These are phyloP conservation scores for Penicillium sp. DNA, from an alignment of 2,329 filamentous ascomycete genomes.

Conservation along the genomic window DNA sequence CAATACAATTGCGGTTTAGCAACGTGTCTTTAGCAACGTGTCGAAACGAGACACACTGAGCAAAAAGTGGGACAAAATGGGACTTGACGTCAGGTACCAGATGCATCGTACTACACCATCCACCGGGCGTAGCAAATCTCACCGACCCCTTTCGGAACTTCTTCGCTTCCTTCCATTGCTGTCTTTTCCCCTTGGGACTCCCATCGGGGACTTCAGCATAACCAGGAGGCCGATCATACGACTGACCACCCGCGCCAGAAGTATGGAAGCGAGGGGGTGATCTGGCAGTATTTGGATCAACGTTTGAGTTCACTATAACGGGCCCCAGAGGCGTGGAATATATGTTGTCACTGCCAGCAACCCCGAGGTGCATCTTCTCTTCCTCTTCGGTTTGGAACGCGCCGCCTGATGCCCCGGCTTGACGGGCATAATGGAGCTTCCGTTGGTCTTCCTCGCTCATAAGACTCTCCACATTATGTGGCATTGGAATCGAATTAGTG, in stretches of 20 bases:
- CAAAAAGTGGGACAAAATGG: conserved; percentile 6
- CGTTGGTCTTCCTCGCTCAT: conserved; percentile 72
- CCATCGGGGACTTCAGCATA: neutral
- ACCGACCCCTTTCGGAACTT: neutral
- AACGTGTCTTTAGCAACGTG: neutral
- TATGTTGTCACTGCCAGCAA: neutral
- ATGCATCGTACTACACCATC: conserved; percentile 4
- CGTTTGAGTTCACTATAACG: neutral
- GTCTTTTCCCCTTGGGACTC: neutral
- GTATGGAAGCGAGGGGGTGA: neutral
- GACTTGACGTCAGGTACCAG: conserved; percentile 5
- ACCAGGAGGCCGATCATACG: neutral
- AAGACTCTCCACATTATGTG: conserved; percentile 65
- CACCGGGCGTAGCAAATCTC: neutral
- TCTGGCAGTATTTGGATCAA: neutral
- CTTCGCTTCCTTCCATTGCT: neutral
- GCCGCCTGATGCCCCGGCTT: conserved; percentile 27
- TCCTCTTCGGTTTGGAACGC: conserved; percentile 1
- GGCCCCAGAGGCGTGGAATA: neutral
- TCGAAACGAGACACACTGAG: neutral
- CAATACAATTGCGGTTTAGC: conserved; percentile 2
- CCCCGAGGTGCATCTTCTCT: neutral
- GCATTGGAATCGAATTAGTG: conserved; percentile 59
- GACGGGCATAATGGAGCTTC: conserved; percentile 66
- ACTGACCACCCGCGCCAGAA: neutral